Conservation (phyloP, 1,284 basidiomycete genomes). For the Thelephora terrestris region DNA sequence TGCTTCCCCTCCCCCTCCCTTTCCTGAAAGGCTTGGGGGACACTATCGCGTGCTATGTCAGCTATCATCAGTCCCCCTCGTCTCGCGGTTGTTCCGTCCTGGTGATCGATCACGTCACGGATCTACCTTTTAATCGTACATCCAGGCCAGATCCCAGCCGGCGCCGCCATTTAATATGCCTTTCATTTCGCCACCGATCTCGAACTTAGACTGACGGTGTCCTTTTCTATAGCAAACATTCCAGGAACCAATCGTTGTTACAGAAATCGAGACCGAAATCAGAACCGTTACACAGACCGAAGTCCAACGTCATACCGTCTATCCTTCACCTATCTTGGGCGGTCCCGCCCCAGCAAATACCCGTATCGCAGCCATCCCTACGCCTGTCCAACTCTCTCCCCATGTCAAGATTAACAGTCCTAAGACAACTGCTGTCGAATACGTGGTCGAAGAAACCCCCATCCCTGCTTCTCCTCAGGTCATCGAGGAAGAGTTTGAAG, state of each 20-base stretch:
- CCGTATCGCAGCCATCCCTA: constrained; percentile 61
- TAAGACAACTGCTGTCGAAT: constrained; percentile 59
- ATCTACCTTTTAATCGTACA: constrained; percentile 5
- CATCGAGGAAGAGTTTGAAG: constrained; percentile 1
- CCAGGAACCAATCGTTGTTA: constrained; percentile 46
- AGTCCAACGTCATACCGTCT: constrained; percentile 41
- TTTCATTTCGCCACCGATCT: constrained; percentile 9
- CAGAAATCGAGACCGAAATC: constrained; percentile 34
- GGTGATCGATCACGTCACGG: constrained; percentile 38
- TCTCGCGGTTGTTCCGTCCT: constrained; percentile 25
- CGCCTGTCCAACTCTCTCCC: constrained; percentile 49
- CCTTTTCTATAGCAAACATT: constrained; percentile 21
- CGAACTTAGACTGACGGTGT: constrained; percentile 30
- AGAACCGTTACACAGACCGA: constrained; percentile 44
- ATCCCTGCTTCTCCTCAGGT: constrained; percentile 17
- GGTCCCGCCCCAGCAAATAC: constrained; percentile 70
- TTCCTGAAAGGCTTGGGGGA: constrained; percentile 83
- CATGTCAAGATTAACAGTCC: constrained; percentile 47
- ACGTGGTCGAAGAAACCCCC: constrained; percentile 43
- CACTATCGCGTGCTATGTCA: constrained; percentile 45
- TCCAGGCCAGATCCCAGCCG: constrained; percentile 9
- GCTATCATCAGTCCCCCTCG: constrained; percentile 57
- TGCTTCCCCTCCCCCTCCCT: constrained; percentile 47
- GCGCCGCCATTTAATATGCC: constrained; percentile 4
- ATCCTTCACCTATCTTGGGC: constrained; percentile 37